phyloP scores from a whole-genome alignment of 2,329 filamentous ascomycete genomes.

The Aspergillus tanneri region DNA sequence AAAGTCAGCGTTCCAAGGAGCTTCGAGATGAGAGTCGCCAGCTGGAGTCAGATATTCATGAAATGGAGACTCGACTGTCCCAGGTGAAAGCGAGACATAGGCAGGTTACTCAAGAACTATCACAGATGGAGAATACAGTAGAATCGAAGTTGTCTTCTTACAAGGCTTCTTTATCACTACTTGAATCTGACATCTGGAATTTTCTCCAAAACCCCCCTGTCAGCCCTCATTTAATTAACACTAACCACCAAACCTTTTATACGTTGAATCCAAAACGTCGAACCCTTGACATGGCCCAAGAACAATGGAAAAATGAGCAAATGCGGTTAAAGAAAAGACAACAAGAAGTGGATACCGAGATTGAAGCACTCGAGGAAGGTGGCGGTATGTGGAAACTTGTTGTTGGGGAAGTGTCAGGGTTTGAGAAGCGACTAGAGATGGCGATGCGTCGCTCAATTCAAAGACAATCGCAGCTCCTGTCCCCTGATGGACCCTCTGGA shows the following conservation, averaged over 20 bases:
- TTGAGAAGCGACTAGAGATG: slow-evolving; percentile 43
- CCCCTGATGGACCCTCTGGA: slow-evolving; percentile 11
- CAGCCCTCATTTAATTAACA: slow-evolving; percentile 34
- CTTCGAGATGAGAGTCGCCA: slow-evolving; percentile 52
- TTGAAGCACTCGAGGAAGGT: slow-evolving; percentile 58
- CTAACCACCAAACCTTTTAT: slow-evolving; percentile 46
- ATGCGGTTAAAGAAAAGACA: slow-evolving; percentile 46
- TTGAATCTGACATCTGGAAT: slow-evolving; percentile 54
- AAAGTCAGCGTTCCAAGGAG: slow-evolving; percentile 44
- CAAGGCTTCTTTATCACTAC: slow-evolving; percentile 53
- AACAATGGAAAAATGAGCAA: slow-evolving; percentile 56
- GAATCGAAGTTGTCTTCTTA: slow-evolving; percentile 61
- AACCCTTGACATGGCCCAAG: slow-evolving; percentile 60
- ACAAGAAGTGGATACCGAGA: slow-evolving; percentile 52
- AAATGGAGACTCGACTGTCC: slow-evolving; percentile 56
- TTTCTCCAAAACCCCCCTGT: slow-evolving; percentile 54
- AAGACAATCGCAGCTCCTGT: slow-evolving; percentile 20
- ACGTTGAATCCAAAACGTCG: slow-evolving; percentile 56
- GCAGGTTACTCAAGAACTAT: slow-evolving; percentile 53
- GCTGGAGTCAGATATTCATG: slow-evolving; percentile 57
- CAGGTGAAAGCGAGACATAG: slow-evolving; percentile 57
- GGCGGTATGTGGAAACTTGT: slow-evolving; percentile 59
- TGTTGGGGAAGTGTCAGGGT: slow-evolving; percentile 51
- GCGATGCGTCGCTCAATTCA: slow-evolving; percentile 36
- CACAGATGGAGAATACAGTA: slow-evolving; percentile 56